These are phyloP conservation scores for Diospyros lotus DNA, from an alignment of 148 eudicot species.

Conservation along the genomic window DNA sequence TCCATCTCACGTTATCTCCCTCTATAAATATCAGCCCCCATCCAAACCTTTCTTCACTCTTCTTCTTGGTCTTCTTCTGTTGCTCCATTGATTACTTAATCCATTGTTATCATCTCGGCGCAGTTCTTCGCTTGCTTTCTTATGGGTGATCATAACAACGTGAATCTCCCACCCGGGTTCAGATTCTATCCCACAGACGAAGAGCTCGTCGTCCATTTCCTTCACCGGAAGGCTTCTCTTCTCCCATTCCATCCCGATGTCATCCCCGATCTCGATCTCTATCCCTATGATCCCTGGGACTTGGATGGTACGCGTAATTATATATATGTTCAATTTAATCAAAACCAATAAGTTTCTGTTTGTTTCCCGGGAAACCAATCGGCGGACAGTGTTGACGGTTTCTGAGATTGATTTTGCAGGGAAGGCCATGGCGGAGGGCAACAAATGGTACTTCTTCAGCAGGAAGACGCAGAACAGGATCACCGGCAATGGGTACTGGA, in stretches of 20 bases:
- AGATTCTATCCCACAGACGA: conserved; percentile 74
- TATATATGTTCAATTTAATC: conserved; percentile 33
- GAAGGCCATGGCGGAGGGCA: conserved; percentile 68
- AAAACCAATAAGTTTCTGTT: no score
- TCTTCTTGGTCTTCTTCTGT: not conserved
- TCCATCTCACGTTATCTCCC: conserved; percentile 33
- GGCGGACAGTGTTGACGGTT: no score
- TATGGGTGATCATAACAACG: conserved; percentile 41
- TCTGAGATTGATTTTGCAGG: conserved; percentile 32
- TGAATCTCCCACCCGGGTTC: conserved; percentile 78
- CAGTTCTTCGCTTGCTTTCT: no score
- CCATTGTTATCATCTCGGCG: no score
- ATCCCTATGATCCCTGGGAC: conserved; percentile 87
- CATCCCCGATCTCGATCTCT: conserved; percentile 86
- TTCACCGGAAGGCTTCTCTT: conserved; percentile 60
- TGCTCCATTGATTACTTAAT: no score
- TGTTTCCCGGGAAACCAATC: no score
- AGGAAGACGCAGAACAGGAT: conserved; percentile 49
- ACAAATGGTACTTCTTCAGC: conserved; percentile 75
- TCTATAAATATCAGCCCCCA: conserved; percentile 28
- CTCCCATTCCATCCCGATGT: conserved; percentile 74
- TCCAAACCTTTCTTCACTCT: conserved; percentile 5
- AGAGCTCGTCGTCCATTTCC: conserved; percentile 81
- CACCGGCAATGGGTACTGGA: conserved; percentile 64
- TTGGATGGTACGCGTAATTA: conserved; percentile 74